Evolutionary conservation across 805 yeast genomes (phyloP), one percentile per base, ranked within the genome.

Genomic region (Clavispora vitiphila): DNA sequence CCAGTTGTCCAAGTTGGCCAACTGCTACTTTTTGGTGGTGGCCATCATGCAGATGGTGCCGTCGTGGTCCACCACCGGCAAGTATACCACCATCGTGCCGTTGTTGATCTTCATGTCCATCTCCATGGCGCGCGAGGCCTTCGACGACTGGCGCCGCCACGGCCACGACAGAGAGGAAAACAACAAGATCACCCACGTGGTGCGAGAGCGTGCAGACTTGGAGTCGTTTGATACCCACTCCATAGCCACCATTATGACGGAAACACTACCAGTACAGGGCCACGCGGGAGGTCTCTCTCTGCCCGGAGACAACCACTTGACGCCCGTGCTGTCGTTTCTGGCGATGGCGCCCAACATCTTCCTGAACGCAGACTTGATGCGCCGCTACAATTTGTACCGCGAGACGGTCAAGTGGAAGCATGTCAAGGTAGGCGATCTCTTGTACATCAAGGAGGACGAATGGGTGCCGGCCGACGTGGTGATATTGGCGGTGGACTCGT

Each of bases 1-100:
- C 3, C 99, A 93, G 62, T 91, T 93, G 56, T 87, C 96, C 19
- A 91, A 88, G 58, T 56, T 93, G 35, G 99, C 99, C 22, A 93
- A 93, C 58, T 72, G 90, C 47, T 91, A 93, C 61, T 93, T 93
- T 64, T 66, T 93, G 76, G 72, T 81, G 3, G 93, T 93, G 14
- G 90, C 98, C 2, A 84, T 93, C 47, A 69, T 93, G 70, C 99
- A 93, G 60, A 82, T 91, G 90, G 83, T 93, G 37, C 98, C 99
- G 0, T 79, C 89, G 2, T 93, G 96, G 97, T 87, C 96, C 1
- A 88, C 99, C 5, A 93, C 99, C 0, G 99, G 98, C 45, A 84
- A 89, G 10, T 88, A 80, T 58, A 93, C 98, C 3, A 93, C 99
- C 2, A 91, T 93, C 53, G 74, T 90, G 31, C 98, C 99, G 2